A percentile compares a stretch with the other conserved stretches of the same genome.
Conservation (phyloP, 2,329 filamentous ascomycete species). For the Lachnellula willkommii region DNA sequence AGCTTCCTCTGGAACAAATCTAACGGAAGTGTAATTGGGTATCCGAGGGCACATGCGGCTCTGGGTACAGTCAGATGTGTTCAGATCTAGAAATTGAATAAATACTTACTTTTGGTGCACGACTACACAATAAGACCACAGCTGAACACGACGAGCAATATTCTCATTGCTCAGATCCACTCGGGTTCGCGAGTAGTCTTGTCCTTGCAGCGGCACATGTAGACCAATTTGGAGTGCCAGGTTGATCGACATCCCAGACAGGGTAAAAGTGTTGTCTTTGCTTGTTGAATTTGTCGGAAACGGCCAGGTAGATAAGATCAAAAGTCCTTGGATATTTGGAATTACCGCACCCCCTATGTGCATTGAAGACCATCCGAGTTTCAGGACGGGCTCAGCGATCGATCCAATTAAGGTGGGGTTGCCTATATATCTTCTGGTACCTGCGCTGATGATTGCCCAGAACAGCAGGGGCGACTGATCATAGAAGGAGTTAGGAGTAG, state of each 20-base stretch:
- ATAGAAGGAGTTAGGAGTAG: slow-evolving; percentile 10
- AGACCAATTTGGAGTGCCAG: slow-evolving; percentile 13
- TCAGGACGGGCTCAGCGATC: slow-evolving; percentile 4
- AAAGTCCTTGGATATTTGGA: slow-evolving; percentile 13
- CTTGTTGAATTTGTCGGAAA: slow-evolving; percentile 11
- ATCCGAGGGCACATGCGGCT: slow-evolving; percentile 11
- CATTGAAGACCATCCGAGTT: slow-evolving; percentile 10
- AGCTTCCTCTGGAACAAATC: slow-evolving; percentile 9
- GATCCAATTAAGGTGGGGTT: slow-evolving; percentile 7
- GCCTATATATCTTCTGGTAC: slow-evolving; percentile 4
- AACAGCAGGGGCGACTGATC: slow-evolving; percentile 12
- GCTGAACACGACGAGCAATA: slow-evolving; percentile 5
- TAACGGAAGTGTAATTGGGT: slow-evolving; percentile 10
- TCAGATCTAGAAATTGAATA: not conserved
- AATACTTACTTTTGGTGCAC: slow-evolving; percentile 13
- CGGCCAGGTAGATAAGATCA: slow-evolving; percentile 11
- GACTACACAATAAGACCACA: slow-evolving; percentile 12
- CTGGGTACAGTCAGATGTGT: not conserved
- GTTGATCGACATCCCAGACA: slow-evolving; percentile 10
- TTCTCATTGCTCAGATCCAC: slow-evolving; percentile 8
- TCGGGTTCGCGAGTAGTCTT: slow-evolving; percentile 11
- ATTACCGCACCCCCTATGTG: slow-evolving; percentile 9
- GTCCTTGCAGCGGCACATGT: slow-evolving; percentile 12
- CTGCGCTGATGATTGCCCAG: slow-evolving; percentile 13
- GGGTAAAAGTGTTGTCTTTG: slow-evolving; percentile 11